Percentiles rank a stretch among this genome's conserved stretches.
phyloP scores from a whole-genome alignment of 805 yeast species.

The Hanseniaspora clermontiae region DNA sequence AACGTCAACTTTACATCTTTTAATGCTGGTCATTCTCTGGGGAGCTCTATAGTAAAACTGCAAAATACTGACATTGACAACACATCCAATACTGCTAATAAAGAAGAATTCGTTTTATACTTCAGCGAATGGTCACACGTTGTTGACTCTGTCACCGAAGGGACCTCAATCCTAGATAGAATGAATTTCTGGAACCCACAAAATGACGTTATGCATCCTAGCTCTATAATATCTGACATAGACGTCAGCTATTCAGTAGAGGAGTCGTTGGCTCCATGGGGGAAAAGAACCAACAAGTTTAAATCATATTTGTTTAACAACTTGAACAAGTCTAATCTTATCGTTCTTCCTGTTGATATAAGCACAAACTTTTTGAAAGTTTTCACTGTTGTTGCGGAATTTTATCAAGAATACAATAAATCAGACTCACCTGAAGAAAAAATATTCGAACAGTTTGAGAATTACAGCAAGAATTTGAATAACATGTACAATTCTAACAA shows the following conservation, averaged over 20 bases:
- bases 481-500: background rate
- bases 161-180: constrained; percentile 49
- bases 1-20: constrained; percentile 63
- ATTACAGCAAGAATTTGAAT: background rate
- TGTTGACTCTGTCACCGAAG: constrained; percentile 67
- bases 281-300: constrained; percentile 7
- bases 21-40: constrained; percentile 85
- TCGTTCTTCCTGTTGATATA: constrained; percentile 62
- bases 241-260: background rate
- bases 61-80: background rate
- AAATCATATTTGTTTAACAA: constrained; percentile 10
- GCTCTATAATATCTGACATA: constrained; percentile 3
- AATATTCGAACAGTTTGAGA: constrained; percentile 10
- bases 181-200: constrained; percentile 66
- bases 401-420: constrained; percentile 34
- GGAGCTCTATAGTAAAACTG: constrained; percentile 61
- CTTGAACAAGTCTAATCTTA: constrained; percentile 57
- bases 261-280: constrained; percentile 10
- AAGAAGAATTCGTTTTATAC: constrained; percentile 73
- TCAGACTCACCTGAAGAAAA: constrained; percentile 5
- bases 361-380: constrained; percentile 75
- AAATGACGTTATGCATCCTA: constrained; percentile 19
- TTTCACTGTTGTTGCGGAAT: constrained; percentile 58
- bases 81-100: constrained; percentile 21
- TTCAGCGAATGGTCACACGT: constrained; percentile 74